phyloP scores from a whole-genome alignment of 2,329 filamentous ascomycete genomes.

The Penicillium sp. region DNA sequence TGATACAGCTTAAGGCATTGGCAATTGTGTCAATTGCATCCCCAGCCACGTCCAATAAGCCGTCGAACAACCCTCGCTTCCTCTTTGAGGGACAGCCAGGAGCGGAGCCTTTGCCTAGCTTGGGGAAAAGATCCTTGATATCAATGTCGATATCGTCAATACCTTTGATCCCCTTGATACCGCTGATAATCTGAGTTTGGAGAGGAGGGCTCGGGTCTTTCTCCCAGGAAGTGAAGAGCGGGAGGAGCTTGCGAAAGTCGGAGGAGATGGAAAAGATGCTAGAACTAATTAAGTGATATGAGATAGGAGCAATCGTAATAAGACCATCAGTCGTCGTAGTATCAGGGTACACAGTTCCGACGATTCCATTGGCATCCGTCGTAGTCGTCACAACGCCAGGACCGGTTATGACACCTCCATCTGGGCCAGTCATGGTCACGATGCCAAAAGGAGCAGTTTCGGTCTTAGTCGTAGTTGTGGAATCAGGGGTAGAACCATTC shows the following conservation, averaged over 20 bases:
- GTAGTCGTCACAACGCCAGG: background rate
- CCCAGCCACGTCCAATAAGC: background rate
- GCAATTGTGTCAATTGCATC: background rate
- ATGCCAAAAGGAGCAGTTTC: background rate
- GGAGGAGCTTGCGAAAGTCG: background rate
- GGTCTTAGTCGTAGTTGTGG: background rate
- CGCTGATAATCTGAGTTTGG: background rate
- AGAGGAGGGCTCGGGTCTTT: background rate
- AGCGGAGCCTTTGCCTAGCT: background rate
- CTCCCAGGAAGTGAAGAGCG: conserved; percentile 3
- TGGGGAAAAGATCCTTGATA: background rate
- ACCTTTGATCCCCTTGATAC: background rate
- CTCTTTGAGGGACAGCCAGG: background rate
- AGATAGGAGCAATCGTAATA: background rate
- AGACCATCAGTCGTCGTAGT: background rate
- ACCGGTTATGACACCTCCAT: no score
- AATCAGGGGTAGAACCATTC: background rate
- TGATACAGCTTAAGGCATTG: background rate
- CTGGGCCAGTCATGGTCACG: background rate
- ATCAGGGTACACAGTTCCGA: background rate
- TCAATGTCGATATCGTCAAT: background rate
- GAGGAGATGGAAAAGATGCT: conserved; percentile 7
- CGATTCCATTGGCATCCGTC: background rate
- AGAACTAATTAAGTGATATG: background rate
- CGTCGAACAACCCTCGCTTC: conserved; percentile 4